phyloP scores from a whole-genome alignment of 2,329 filamentous ascomycete genomes.

The Aureobasidium namibiae region DNA sequence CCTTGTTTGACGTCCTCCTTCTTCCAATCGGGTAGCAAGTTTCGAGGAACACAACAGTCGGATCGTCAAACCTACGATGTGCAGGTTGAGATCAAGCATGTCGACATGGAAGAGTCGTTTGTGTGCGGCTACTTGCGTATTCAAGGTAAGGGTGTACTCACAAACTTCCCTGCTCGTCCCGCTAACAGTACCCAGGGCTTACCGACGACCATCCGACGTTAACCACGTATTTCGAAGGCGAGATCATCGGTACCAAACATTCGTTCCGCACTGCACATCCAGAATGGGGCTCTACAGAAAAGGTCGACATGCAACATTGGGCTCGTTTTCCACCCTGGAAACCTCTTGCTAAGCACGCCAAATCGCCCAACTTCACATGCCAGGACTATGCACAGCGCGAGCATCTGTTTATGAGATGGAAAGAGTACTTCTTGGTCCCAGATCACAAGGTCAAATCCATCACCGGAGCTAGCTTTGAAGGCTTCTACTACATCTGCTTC shows the following conservation, averaged over 20 bases:
- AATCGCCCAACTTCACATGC: conserved; percentile 46
- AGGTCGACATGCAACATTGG: conserved; percentile 91
- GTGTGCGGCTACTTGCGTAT: conserved; percentile 93
- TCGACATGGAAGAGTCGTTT: conserved; percentile 89
- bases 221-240: conserved; percentile 95
- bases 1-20: conserved; percentile 79
- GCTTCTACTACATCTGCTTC: conserved; percentile 99
- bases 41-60: conserved; percentile 84
- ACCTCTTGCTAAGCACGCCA: conserved; percentile 59
- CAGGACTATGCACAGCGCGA: conserved; percentile 70
- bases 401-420: conserved; percentile 98
- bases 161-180: background rate
- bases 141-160: conserved; percentile 55
- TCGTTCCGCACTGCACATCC: conserved; percentile 86
- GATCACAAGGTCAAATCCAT: conserved; percentile 89
- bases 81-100: conserved; percentile 92
- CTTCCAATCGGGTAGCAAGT: conserved; percentile 78
- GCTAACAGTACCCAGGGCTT: conserved; percentile 51
- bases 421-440: conserved; percentile 93
- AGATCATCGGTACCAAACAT: conserved; percentile 93
- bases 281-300: conserved; percentile 84
- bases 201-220: conserved; percentile 96
- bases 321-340: conserved; percentile 79
- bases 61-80: conserved; percentile 92
- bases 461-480: conserved; percentile 90